Evolutionary conservation across 2,329 filamentous ascomycete species (phyloP).

Genomic region (Botrytis medusae): DNA sequence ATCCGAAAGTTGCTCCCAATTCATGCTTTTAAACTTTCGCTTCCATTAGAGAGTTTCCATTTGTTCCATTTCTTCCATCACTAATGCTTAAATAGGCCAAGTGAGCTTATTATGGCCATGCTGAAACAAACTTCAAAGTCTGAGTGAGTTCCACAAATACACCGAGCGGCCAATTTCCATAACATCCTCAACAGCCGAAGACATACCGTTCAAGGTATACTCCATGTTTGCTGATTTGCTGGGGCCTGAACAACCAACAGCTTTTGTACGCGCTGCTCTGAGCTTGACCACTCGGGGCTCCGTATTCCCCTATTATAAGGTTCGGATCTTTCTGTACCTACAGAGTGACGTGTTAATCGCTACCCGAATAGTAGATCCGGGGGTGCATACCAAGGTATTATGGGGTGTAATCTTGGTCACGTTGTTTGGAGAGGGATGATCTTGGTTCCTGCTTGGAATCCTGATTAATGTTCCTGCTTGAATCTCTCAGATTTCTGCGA

Average conservation of each 20-base stretch:
- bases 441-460: neutral
- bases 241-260: neutral
- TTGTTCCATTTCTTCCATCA: neutral
- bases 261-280: neutral
- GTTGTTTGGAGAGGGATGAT: conserved; percentile 9
- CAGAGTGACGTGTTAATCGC: conserved; percentile 8
- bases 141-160: neutral
- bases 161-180: neutral
- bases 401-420: neutral
- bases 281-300: neutral
- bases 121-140: conserved; percentile 2
- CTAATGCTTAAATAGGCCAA: conserved; percentile 4
- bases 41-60: neutral
- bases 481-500: neutral
- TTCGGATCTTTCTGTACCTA: neutral
- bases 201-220: conserved; percentile 15
- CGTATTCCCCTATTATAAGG: neutral
- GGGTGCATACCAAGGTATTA: neutral
- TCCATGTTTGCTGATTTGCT: neutral
- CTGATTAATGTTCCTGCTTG: neutral
- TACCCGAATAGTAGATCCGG: conserved; percentile 9
- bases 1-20: neutral
- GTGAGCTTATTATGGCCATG: neutral
- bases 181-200: neutral
- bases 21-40: neutral